phyloP scores from a whole-genome alignment of 2,329 filamentous ascomycete species.

The Cladophialophora exuberans region DNA sequence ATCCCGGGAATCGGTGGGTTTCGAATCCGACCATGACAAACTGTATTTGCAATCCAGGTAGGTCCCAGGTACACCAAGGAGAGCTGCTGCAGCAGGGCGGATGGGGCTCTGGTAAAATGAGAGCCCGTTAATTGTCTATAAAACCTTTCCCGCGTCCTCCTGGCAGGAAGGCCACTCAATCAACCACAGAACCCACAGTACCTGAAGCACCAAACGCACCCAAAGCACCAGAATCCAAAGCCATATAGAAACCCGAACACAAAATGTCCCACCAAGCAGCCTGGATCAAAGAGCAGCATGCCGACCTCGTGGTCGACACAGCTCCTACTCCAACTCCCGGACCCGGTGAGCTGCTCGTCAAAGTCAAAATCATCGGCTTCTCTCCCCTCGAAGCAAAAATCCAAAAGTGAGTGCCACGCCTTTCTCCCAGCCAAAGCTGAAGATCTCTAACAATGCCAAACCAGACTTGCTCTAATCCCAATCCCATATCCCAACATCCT shows the following conservation, averaged over 20 bases:
- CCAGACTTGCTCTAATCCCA: slow-evolving; percentile 3
- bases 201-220: too few relatives aligned
- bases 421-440: not conserved
- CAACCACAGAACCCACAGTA: too few relatives aligned
- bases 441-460: not conserved
- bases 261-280: slow-evolving; percentile 16
- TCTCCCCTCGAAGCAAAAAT: slow-evolving; percentile 31
- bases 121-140: too few relatives aligned
- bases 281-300: slow-evolving; percentile 13
- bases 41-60: too few relatives aligned
- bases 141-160: too few relatives aligned
- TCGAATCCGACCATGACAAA: too few relatives aligned
- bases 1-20: too few relatives aligned
- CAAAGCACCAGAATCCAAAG: too few relatives aligned
- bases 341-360: slow-evolving; percentile 24
- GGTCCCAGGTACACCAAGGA: too few relatives aligned
- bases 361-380: slow-evolving; percentile 25
- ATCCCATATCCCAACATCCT: slow-evolving; percentile 29
- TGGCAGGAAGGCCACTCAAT: too few relatives aligned
- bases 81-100: too few relatives aligned
- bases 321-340: slow-evolving; percentile 11
- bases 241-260: not conserved
- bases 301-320: slow-evolving; percentile 7
- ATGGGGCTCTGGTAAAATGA: too few relatives aligned
- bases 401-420: slow-evolving; percentile 22